Conservation (phyloP, 2,329 filamentous ascomycete species). For the Septoria petroselini region DNA sequence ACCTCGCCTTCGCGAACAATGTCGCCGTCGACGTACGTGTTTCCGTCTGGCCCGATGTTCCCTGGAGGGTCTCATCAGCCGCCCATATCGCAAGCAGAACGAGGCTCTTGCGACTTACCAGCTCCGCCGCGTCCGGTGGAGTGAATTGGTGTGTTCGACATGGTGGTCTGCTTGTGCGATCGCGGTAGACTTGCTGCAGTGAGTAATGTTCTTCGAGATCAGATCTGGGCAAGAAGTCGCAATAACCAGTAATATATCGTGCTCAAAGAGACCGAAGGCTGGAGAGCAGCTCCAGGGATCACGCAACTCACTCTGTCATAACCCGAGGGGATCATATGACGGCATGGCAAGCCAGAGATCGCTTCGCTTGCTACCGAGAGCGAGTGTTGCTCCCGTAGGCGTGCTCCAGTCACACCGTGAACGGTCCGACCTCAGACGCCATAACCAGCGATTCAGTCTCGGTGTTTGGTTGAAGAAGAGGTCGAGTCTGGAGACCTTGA, state of each 20-base stretch:
- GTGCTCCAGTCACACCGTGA: background rate
- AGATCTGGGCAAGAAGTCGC: background rate
- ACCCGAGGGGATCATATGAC: background rate
- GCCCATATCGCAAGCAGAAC: background rate
- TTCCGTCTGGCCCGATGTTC: constrained; percentile 55
- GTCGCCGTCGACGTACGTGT: constrained; percentile 46
- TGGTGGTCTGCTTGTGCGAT: background rate
- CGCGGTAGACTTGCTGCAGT: background rate
- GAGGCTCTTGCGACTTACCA: constrained; percentile 16
- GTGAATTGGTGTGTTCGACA: constrained; percentile 31
- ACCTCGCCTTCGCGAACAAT: constrained; percentile 47
- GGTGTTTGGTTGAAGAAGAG: background rate
- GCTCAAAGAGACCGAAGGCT: background rate
- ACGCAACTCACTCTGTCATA: constrained; percentile 2
- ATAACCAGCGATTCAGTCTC: no score
- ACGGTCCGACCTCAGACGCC: background rate
- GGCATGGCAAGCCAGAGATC: background rate
- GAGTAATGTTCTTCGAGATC: background rate
- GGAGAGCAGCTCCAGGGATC: constrained; percentile 1
- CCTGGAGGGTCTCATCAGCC: constrained; percentile 51
- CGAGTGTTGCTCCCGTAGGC: no score
- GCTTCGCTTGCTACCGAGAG: background rate
- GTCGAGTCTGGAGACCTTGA: background rate
- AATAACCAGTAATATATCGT: background rate
- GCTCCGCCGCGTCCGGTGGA: constrained; percentile 59